These are phyloP conservation scores for Pythium oligandrum DNA, from an alignment of 352 stramenopile species.

Conservation along the genomic window DNA sequence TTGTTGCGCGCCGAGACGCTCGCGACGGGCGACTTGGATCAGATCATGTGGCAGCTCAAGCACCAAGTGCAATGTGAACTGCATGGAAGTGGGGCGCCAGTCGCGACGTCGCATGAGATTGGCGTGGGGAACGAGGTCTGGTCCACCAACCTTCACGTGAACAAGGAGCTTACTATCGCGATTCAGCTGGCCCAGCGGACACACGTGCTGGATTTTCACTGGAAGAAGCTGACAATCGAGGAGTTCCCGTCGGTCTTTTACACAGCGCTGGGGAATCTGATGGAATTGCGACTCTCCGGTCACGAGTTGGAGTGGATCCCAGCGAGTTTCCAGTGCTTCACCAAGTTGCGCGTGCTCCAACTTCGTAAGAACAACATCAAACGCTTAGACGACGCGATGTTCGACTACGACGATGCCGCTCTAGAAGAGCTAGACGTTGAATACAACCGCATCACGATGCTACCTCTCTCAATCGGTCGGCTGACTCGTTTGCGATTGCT, in stretches of 20 bases:
- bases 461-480: slow-evolving; percentile 39
- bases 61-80: slow-evolving; percentile 43
- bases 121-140: slow-evolving; percentile 51
- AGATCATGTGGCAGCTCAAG: slow-evolving; percentile 51
- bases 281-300: slow-evolving; percentile 58
- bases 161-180: slow-evolving; percentile 41
- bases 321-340: slow-evolving; percentile 27
- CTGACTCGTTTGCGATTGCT: slow-evolving; percentile 38
- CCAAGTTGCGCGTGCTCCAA: slow-evolving; percentile 47
- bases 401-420: slow-evolving; percentile 10
- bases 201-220: slow-evolving; percentile 56
- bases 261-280: slow-evolving; percentile 27
- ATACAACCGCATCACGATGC: slow-evolving; percentile 43
- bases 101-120: slow-evolving; percentile 28
- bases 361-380: slow-evolving; percentile 57
- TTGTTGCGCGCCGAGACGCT: slow-evolving; percentile 34
- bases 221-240: slow-evolving; percentile 44
- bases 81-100: slow-evolving; percentile 26
- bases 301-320: slow-evolving; percentile 41
- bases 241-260: slow-evolving; percentile 52
- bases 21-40: slow-evolving; percentile 31
- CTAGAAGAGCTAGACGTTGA: slow-evolving; percentile 63
- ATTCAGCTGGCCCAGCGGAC: slow-evolving; percentile 33
- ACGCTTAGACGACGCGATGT: slow-evolving; percentile 36
- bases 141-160: slow-evolving; percentile 67